Evolutionary conservation across 2,329 filamentous ascomycete genomes (phyloP).

Genomic region (Aspergillus persii): DNA sequence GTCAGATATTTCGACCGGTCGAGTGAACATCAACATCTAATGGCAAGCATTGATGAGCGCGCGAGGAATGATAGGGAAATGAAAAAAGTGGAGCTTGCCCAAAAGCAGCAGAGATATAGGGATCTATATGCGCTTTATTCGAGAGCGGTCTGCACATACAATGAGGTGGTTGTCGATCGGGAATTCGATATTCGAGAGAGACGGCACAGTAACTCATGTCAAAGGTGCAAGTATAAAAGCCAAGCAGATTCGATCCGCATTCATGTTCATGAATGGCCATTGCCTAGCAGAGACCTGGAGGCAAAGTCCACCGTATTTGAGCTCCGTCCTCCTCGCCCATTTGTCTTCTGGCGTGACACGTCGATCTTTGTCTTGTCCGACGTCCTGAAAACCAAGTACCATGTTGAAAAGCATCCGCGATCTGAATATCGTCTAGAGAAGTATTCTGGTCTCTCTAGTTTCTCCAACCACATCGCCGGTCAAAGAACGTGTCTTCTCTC

Average conservation of each 20-base stretch:
- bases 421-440: slow-evolving; percentile 7
- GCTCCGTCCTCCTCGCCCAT: slow-evolving; percentile 41
- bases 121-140: slow-evolving; percentile 21
- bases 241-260: slow-evolving; percentile 47
- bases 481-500: slow-evolving; percentile 37
- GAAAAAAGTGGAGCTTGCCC: slow-evolving; percentile 27
- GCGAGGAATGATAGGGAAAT: slow-evolving; percentile 16
- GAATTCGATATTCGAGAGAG: slow-evolving; percentile 2
- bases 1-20: slow-evolving; percentile 51
- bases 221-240: slow-evolving; percentile 32
- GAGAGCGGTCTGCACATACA: slow-evolving; percentile 4
- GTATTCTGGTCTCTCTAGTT: slow-evolving; percentile 17
- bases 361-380: slow-evolving; percentile 44
- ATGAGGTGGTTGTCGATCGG: slow-evolving; percentile 1
- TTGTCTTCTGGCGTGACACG: slow-evolving; percentile 51
- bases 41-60: slow-evolving; percentile 41
- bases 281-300: slow-evolving; percentile 35
- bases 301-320: slow-evolving; percentile 55
- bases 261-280: slow-evolving; percentile 55
- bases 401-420: slow-evolving; percentile 11
- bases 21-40: slow-evolving; percentile 31
- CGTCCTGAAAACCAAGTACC: slow-evolving; percentile 31
- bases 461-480: not conserved
- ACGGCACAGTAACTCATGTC: slow-evolving; percentile 28
- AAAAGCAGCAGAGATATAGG: slow-evolving; percentile 28